These are phyloP conservation scores for Lactarius hengduanensis DNA, from an alignment of 768 basidiomycete species.

Conservation along the genomic window DNA sequence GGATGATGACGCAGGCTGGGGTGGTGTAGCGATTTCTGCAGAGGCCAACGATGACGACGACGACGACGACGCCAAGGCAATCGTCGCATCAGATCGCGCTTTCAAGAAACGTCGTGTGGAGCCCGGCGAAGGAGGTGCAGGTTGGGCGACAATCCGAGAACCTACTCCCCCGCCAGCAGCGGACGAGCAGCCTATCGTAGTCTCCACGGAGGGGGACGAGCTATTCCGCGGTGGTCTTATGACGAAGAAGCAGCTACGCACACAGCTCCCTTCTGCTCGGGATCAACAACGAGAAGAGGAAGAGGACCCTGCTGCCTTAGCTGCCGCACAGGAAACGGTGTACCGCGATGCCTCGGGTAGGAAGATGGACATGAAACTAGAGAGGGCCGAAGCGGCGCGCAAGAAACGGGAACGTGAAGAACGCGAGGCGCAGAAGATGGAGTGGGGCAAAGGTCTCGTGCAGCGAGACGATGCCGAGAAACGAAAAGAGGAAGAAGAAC, in stretches of 20 bases:
- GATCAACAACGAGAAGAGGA: constrained; percentile 36
- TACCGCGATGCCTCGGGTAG: constrained; percentile 89
- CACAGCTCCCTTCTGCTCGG: constrained; percentile 47
- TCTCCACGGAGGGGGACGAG: constrained; percentile 39
- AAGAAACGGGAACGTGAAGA: constrained; percentile 81
- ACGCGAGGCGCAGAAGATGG: constrained; percentile 88
- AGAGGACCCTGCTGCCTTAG: constrained; percentile 53
- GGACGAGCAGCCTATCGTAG: constrained; percentile 68
- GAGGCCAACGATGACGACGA: constrained; percentile 62
- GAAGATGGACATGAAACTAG: constrained; percentile 85
- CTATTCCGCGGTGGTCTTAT: constrained; percentile 75
- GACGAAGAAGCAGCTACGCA: constrained; percentile 71
- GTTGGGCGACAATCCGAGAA: constrained; percentile 68
- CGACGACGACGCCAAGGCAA: constrained; percentile 56
- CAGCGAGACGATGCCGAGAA: constrained; percentile 81
- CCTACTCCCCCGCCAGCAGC: constrained; percentile 51
- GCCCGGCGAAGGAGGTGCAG: constrained; percentile 44
- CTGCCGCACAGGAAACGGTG: constrained; percentile 81
- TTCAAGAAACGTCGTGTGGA: constrained; percentile 75
- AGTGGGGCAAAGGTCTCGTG: constrained; percentile 96
- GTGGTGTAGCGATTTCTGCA: constrained; percentile 43
- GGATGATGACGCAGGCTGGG: constrained; percentile 77
- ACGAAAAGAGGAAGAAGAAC: constrained; percentile 61
- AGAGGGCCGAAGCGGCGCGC: constrained; percentile 79
- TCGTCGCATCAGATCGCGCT: constrained; percentile 69